These are phyloP conservation scores for Scutellaria galericulata DNA, from an alignment of 257 asterid species.

Conservation along the genomic window DNA sequence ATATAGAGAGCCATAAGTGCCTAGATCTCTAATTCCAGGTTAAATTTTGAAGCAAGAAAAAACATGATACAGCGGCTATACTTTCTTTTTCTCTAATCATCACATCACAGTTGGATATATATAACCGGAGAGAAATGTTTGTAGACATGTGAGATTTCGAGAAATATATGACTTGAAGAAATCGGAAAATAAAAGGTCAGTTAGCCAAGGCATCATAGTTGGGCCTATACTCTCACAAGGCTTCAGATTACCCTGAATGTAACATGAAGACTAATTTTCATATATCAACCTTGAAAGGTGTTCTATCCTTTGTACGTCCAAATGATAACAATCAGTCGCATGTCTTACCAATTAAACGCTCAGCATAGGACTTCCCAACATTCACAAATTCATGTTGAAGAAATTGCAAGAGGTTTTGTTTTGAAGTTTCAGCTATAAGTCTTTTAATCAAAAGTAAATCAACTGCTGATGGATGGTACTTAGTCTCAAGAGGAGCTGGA, in stretches of 20 bases:
- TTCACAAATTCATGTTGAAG: slow-evolving; percentile 94
- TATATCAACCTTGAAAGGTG: slow-evolving; percentile 19
- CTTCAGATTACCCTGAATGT: slow-evolving; percentile 17
- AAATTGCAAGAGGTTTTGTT: slow-evolving; percentile 72
- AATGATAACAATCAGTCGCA: slow-evolving; percentile 26
- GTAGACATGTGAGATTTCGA: too few relatives aligned
- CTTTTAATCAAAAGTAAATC: slow-evolving; percentile 88
- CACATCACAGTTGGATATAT: too few relatives aligned
- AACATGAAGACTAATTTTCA: slow-evolving; percentile 14
- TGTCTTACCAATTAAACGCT: slow-evolving; percentile 78
- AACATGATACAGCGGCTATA: too few relatives aligned
- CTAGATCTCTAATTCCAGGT: too few relatives aligned
- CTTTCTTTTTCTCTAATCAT: too few relatives aligned
- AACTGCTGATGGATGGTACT: slow-evolving; percentile 95
- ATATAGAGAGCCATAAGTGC: too few relatives aligned
- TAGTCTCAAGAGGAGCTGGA: slow-evolving; percentile 88
- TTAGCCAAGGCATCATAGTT: background rate
- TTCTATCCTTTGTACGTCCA: background rate
- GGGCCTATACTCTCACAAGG: slow-evolving; percentile 6
- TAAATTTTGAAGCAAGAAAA: too few relatives aligned
- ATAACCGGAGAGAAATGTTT: too few relatives aligned
- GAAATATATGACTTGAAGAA: too few relatives aligned
- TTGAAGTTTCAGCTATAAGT: slow-evolving; percentile 82
- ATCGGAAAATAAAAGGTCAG: too few relatives aligned
- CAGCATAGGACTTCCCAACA: slow-evolving; percentile 79